Base-by-base conservation (phyloP, 345 rosid species). In the Salix brachista region DNA sequence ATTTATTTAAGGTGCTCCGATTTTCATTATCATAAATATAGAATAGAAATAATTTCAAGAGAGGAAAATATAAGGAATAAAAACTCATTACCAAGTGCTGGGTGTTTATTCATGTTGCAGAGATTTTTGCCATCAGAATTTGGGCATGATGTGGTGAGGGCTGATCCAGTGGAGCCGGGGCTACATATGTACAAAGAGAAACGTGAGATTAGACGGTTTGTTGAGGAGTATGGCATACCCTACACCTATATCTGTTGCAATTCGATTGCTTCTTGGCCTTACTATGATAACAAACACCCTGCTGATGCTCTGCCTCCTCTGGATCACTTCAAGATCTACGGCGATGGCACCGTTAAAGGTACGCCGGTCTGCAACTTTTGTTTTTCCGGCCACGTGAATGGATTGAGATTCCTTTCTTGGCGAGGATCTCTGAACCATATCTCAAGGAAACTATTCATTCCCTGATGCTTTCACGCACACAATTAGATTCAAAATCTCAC, bases 231-330 rank as follows among this genome's bases (percentile, higher is more conserved):
- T 52, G 78, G 54, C 11, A 73, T 91, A 3, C 92, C 96, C 0
- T 86, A 82, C 85, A 89, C 90, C 13, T 87, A 91, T 77, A 86
- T 91, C 64, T 91, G 96, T 62, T 91, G 96, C 86, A 89, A 91
- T 41, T 91, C 96, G 28, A 78, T 91, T 54, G 96, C 93, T 46
- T 88, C 96, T 5, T 91, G 96, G 96, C 96, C 96, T 8, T 91
- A 91, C 82, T 78, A 70, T 52, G 81, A 89, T 74, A 91, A 91
- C 69, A 83, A 73, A 2, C 96, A 91, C 72, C 96, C 96, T 7
- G 78, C 93, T 0, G 85, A 88, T 75, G 86, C 82, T 50, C 79
- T 85, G 25, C 96, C 96, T 10, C 96, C 96, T 9, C 71, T 88
- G 83, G 93, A 89, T 52, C 86, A 78, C 50, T 87, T 87, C 58